These are phyloP conservation scores for Carex sylvatica DNA, from an alignment of 202 grass and related monocot genomes.

Conservation along the genomic window DNA sequence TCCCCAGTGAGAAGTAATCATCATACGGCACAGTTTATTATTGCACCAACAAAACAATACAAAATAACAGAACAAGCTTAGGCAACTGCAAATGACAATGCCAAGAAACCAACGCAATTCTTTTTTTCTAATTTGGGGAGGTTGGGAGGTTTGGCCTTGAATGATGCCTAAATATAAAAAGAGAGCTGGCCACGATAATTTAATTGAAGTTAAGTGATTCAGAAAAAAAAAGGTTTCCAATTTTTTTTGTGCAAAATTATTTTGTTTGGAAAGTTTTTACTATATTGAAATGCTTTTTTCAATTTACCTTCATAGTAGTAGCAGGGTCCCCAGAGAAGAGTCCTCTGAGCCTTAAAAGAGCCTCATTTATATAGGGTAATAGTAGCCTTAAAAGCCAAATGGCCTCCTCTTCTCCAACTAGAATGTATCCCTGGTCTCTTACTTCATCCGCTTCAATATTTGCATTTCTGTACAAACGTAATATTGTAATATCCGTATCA, in stretches of 20 bases:
- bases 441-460: slow-evolving; percentile 50
- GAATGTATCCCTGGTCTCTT: slow-evolving; percentile 28
- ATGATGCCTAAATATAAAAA: neutral
- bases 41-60: too few species aligned
- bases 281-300: neutral
- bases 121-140: neutral
- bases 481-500: slow-evolving; percentile 6
- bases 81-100: neutral
- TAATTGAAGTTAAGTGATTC: neutral
- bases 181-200: neutral
- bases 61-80: neutral
- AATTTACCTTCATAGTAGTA: slow-evolving; percentile 86
- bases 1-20: too few species aligned
- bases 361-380: slow-evolving; percentile 89
- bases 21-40: too few species aligned
- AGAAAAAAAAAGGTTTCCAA: neutral
- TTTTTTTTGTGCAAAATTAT: neutral
- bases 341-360: slow-evolving; percentile 58
- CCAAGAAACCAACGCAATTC: neutral
- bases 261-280: neutral
- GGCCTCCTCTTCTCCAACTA: slow-evolving; percentile 94
- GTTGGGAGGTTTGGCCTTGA: neutral
- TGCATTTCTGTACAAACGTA: slow-evolving; percentile 44
- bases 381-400: slow-evolving; percentile 83
- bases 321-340: slow-evolving; percentile 95